These are phyloP conservation scores for Croton setiger DNA, from an alignment of 441 rosid genomes.

Conservation along the genomic window DNA sequence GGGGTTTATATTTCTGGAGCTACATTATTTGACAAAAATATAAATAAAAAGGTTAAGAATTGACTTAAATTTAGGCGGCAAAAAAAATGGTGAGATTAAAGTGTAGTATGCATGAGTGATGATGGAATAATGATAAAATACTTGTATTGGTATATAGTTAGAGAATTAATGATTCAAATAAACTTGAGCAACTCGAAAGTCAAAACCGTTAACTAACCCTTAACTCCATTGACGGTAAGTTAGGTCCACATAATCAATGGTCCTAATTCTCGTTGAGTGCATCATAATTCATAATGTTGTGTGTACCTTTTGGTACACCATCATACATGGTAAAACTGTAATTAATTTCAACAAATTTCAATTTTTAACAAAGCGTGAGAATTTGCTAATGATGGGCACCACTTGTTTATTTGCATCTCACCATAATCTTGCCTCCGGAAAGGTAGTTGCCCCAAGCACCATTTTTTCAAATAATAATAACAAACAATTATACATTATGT, in stretches of 20 bases:
- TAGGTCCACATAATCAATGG: constrained; percentile 40
- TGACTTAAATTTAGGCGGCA: background rate
- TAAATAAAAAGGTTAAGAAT: background rate
- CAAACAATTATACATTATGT: too few species aligned
- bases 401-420: constrained; percentile 33
- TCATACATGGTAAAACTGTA: constrained; percentile 29
- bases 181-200: constrained; percentile 25
- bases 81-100: background rate
- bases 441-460: constrained; percentile 5
- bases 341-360: background rate
- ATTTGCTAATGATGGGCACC: constrained; percentile 39
- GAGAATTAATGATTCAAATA: constrained; percentile 14
- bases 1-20: background rate
- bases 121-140: constrained; percentile 11
- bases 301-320: constrained; percentile 28
- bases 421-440: constrained; percentile 38
- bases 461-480: background rate
- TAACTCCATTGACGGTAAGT: background rate
- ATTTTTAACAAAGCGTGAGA: constrained; percentile 28
- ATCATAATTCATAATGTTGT: constrained; percentile 33
- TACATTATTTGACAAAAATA: background rate
- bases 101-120: background rate
- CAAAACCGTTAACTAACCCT: constrained; percentile 30
- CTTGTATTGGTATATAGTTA: background rate
- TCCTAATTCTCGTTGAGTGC: constrained; percentile 14